Evolutionary conservation across 139 green algal species (phyloP), one percentile per base, ranked within the genome.

Genomic region (Micractinium conductrix): DNA sequence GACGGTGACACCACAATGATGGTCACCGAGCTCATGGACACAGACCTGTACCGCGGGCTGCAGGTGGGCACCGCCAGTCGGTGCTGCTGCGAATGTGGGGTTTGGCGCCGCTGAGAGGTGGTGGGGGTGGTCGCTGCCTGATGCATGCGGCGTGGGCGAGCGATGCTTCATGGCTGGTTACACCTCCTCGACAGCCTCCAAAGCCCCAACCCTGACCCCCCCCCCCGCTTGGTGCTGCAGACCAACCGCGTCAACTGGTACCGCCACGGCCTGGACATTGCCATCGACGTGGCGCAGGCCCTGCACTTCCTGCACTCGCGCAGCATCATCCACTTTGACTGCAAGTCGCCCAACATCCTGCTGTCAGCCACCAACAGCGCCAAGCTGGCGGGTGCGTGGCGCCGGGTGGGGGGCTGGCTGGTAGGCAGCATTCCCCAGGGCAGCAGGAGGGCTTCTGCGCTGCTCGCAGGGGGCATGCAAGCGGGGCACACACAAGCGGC

Each of bases 321-420:
- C 67, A 78, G 40, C 80, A 72, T 89, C 45, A 72, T 89, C 58
- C 85, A 89, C 74, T 74, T 78, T 28, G 85, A 89, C 42, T 68
- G 85, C 69, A 89, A 89, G 80, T 86, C 65, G 3, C 70, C 70
- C 73, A 89, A 89, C 45, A 79, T 89, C 38, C 76, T 89, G 74
- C 85, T 89, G 22, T 81, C 85, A 0, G n/a, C n/a, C 48, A 38
- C 26, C n/a, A 65, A 71, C 40, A 14, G 17, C 1, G 85, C 85
- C 74, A 89, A 89, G 80, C 85, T 89, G 35, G 82, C 74, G 2
- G 76, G 62, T 50, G 55, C 19, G 55, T 40, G 42, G 42, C 37
- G 40, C 28, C 43, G 63, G 30, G 38, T 33, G 5, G 63, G 21
- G 26, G 58, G 21, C 58, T 65, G 58, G 19, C 16, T 30, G 26